Conservation (phyloP, 2,329 filamentous ascomycete genomes). For the Fusarium stilboides region DNA sequence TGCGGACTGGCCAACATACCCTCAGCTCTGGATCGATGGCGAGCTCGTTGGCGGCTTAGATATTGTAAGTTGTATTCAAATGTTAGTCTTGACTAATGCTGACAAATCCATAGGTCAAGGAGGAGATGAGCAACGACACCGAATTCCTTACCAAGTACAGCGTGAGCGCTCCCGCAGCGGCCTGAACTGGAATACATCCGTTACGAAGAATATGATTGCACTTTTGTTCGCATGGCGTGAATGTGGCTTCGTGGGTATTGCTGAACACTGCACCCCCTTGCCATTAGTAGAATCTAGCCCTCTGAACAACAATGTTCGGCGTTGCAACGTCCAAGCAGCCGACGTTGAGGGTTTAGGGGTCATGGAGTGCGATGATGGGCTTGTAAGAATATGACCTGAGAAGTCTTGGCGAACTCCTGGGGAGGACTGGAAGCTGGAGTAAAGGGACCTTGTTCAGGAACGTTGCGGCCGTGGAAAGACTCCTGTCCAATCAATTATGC, state of each 20-base stretch:
- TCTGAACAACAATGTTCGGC: constrained; percentile 6
- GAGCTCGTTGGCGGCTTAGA: constrained; percentile 94
- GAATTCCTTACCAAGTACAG: constrained; percentile 86
- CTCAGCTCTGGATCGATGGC: constrained; percentile 92
- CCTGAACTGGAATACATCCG: constrained; percentile 47
- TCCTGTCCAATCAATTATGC: constrained; percentile 1
- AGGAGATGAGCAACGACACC: constrained; percentile 87
- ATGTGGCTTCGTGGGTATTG: constrained; percentile 8
- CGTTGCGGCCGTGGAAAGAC: not conserved
- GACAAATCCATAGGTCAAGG: constrained; percentile 78
- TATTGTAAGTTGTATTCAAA: constrained; percentile 78
- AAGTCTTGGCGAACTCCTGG: constrained; percentile 8
- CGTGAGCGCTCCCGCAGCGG: constrained; percentile 62
- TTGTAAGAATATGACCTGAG: constrained; percentile 7
- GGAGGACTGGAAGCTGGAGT: constrained; percentile 1
- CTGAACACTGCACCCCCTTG: constrained; percentile 11
- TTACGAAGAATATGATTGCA: constrained; percentile 21
- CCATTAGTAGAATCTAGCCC: constrained; percentile 5
- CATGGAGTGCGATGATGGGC: not conserved
- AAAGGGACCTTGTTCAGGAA: not conserved
- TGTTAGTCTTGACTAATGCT: constrained; percentile 25
- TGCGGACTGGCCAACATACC: constrained; percentile 98
- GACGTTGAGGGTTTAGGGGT: not conserved
- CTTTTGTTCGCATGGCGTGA: constrained; percentile 27
- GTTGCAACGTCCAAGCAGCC: constrained; percentile 10